These are phyloP conservation scores for Gossypium ekmanianum DNA, from an alignment of 345 rosid genomes.

Conservation along the genomic window DNA sequence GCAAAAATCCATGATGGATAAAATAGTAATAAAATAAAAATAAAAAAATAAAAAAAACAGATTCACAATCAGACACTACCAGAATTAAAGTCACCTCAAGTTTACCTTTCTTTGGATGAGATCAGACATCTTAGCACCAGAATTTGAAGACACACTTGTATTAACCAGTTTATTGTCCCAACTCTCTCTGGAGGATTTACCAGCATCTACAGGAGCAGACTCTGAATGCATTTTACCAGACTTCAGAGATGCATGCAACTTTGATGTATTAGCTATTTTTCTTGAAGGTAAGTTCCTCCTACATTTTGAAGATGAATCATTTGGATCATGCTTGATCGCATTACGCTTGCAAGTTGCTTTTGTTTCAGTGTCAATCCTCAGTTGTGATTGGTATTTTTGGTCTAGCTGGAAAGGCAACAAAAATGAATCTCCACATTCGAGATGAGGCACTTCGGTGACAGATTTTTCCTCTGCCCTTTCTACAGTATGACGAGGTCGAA, in stretches of 20 bases:
- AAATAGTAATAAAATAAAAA: neutral
- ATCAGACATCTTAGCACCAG: slow-evolving; percentile 69
- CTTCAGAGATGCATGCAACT: slow-evolving; percentile 63
- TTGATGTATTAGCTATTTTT: slow-evolving; percentile 61
- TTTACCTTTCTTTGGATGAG: slow-evolving; percentile 81
- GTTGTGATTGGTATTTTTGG: slow-evolving; percentile 57
- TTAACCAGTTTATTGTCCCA: slow-evolving; percentile 57
- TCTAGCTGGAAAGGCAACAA: slow-evolving; percentile 48
- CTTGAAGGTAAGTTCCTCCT: slow-evolving; percentile 59
- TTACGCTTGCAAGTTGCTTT: slow-evolving; percentile 35
- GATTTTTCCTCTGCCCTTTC: slow-evolving; percentile 64
- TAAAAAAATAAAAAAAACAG: neutral
- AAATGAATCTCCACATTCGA: slow-evolving; percentile 54
- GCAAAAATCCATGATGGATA: neutral
- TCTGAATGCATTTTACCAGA: slow-evolving; percentile 48
- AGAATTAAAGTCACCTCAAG: neutral
- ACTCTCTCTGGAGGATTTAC: slow-evolving; percentile 55
- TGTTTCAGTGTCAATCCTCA: slow-evolving; percentile 50
- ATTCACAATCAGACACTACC: neutral
- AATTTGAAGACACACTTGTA: slow-evolving; percentile 45
- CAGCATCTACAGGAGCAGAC: slow-evolving; percentile 43
- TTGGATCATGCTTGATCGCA: slow-evolving; percentile 60
- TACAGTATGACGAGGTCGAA: slow-evolving; percentile 74
- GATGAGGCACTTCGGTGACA: slow-evolving; percentile 40
- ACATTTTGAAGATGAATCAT: slow-evolving; percentile 56